These are phyloP conservation scores for Linnemannia elongata DNA, from an alignment of 192 early-diverging fungal genomes.

Conservation along the genomic window DNA sequence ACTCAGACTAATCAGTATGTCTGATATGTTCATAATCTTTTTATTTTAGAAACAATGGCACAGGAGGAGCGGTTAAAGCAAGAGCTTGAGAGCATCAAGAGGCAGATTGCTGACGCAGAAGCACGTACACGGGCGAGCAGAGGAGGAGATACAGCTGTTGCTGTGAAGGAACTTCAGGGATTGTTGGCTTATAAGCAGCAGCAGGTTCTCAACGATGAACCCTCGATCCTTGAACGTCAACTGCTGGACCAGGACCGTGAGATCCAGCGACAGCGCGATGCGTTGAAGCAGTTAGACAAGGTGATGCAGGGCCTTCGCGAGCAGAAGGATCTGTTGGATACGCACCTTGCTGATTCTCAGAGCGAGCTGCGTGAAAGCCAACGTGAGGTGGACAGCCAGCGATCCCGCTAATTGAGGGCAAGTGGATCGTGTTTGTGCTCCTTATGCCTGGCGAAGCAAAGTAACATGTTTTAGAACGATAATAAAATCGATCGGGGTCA, in stretches of 20 bases:
- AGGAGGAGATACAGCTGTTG: conserved; percentile 34
- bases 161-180: conserved; percentile 61
- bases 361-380: conserved; percentile 62
- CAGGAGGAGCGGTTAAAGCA: conserved; percentile 65
- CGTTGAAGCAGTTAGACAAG: conserved; percentile 60
- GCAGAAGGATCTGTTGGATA: conserved; percentile 63
- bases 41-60: conserved; percentile 26
- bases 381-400: conserved; percentile 44
- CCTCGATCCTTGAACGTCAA: conserved; percentile 57
- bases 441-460: neutral
- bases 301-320: conserved; percentile 64
- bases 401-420: neutral
- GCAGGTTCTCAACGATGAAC: conserved; percentile 64
- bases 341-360: conserved; percentile 60
- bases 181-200: conserved; percentile 68
- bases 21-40: neutral
- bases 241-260: conserved; percentile 62
- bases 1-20: neutral
- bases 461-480: neutral
- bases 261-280: conserved; percentile 63
- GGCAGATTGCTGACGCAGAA: conserved; percentile 64
- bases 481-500: neutral
- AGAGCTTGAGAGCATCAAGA: conserved; percentile 63
- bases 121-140: conserved; percentile 32
- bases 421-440: neutral